phyloP scores from a whole-genome alignment of 2,329 filamentous ascomycete genomes.

The Pseudogymnoascus sp. region DNA sequence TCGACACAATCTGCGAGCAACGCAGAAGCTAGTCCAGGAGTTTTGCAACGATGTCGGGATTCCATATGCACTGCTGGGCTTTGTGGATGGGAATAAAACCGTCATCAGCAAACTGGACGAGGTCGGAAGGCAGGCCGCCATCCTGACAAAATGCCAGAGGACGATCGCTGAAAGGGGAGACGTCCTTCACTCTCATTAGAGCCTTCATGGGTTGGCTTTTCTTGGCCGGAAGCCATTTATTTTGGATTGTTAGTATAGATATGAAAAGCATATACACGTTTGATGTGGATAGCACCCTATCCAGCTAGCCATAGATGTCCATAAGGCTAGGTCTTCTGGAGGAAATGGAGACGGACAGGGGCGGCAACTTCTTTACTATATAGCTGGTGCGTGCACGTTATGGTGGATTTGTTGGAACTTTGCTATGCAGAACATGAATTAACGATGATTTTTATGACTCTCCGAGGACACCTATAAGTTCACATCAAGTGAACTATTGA shows the following conservation, averaged over 20 bases:
- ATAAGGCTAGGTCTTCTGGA: background rate
- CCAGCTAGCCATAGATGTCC: background rate
- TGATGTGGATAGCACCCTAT: background rate
- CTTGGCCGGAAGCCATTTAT: background rate
- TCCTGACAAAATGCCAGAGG: constrained; percentile 67
- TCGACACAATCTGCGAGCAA: constrained; percentile 69
- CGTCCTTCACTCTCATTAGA: constrained; percentile 24
- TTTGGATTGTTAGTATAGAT: background rate
- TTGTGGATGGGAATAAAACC: constrained; percentile 72
- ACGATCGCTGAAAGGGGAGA: constrained; percentile 27
- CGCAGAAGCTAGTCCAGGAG: constrained; percentile 67
- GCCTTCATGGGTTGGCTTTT: background rate
- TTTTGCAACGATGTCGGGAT: constrained; percentile 79
- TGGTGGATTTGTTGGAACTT: background rate
- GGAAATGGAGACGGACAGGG: background rate
- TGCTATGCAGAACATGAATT: constrained; percentile 5
- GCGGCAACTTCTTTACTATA: background rate
- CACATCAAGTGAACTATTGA: background rate
- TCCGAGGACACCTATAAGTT: background rate
- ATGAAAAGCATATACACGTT: background rate
- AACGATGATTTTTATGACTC: background rate
- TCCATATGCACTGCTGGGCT: constrained; percentile 78
- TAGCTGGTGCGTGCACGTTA: background rate
- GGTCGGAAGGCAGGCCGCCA: constrained; percentile 69
- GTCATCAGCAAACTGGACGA: constrained; percentile 71